Percentiles rank a stretch among this genome's conserved stretches.
phyloP scores from a whole-genome alignment of 2,329 filamentous ascomycete species.

The Colletotrichum kahawae region DNA sequence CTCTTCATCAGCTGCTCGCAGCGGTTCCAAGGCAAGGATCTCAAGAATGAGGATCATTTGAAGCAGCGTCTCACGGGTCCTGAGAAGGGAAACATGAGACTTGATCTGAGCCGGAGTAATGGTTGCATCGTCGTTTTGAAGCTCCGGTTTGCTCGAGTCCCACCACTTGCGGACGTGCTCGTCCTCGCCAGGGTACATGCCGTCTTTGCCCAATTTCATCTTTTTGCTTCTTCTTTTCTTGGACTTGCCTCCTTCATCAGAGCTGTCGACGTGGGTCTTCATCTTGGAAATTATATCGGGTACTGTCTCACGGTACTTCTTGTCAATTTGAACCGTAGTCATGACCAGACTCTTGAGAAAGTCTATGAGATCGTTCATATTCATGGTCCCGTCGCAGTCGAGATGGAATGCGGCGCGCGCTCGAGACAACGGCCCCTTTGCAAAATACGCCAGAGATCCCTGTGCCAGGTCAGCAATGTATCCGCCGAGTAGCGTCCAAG shows the following conservation, averaged over 20 bases:
- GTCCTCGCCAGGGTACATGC: slow-evolving; percentile 71
- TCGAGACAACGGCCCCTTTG: slow-evolving; percentile 79
- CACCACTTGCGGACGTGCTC: slow-evolving; percentile 74
- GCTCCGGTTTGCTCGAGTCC: slow-evolving; percentile 59
- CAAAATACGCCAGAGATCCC: slow-evolving; percentile 83
- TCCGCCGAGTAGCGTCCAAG: slow-evolving; percentile 26
- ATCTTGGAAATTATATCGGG: slow-evolving; percentile 65
- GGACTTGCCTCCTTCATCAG: slow-evolving; percentile 45
- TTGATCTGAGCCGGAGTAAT: slow-evolving; percentile 60
- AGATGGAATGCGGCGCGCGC: slow-evolving; percentile 74
- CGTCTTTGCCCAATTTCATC: slow-evolving; percentile 70
- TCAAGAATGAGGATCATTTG: slow-evolving; percentile 83
- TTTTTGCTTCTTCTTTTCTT: slow-evolving; percentile 65
- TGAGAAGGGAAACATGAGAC: slow-evolving; percentile 67
- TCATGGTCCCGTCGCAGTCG: slow-evolving; percentile 63
- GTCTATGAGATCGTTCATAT: slow-evolving; percentile 67
- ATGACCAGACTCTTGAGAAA: slow-evolving; percentile 75
- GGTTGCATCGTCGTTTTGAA: slow-evolving; percentile 47
- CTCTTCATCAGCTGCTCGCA: slow-evolving; percentile 44
- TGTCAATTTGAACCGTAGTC: slow-evolving; percentile 72
- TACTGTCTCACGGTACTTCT: slow-evolving; percentile 78
- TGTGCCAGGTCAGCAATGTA: slow-evolving; percentile 34
- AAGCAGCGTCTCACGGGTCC: slow-evolving; percentile 78
- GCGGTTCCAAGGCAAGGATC: slow-evolving; percentile 71
- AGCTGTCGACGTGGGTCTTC: slow-evolving; percentile 61